Evolutionary conservation across 768 basidiomycete species (phyloP), one percentile per base, ranked within the genome.

Genomic region (Candolleomyces aberdarensis): DNA sequence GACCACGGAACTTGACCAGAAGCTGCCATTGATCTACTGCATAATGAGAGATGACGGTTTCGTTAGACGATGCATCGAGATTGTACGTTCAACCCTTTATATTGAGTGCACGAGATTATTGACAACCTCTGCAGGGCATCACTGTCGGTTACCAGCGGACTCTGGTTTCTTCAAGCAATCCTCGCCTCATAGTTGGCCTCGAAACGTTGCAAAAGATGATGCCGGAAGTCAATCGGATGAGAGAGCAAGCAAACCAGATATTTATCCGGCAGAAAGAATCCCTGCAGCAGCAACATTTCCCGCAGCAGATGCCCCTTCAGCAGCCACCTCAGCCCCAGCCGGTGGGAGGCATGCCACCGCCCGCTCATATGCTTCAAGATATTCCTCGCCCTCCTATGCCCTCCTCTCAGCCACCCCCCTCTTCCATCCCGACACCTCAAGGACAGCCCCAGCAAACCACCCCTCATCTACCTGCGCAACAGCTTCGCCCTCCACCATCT

Each of bases 51-150:
- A 74, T 44, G 83, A 85, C 13, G 82, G 81, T 0, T 44, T 72
- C 48, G 74, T 88, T 54, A 80, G 76, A 67, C 83, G 74, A 70
- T 69, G 83, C 32, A 74, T 87, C 40, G 69, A 75, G 13, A 85
- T 87, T 57, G 89, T 89, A 65, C 61, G 86, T 74, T 54, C 29
- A 47, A 9, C 61, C 36, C 20, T 57, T 51, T 59, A 13, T 49
- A 8, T 59, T 11, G 29, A 40, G 41, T 22, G 6, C 20, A 17
- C 51, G 40, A 56, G 50, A 22, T 39, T 36, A 54, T 59, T 65
- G 49, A 56, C 59, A 60, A 41, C 58, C 53, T 32, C 59, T 59
- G 39, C 60, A 83, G 84, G 78, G 79, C 36, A 65, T 76, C 57
- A 78, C 78, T 15, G 79, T 83, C 22, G 66, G 67, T 31, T 77